Evolutionary conservation across 805 yeast species (phyloP), one percentile per base, ranked within the genome.

Genomic region (Blastobotrys muscicola): DNA sequence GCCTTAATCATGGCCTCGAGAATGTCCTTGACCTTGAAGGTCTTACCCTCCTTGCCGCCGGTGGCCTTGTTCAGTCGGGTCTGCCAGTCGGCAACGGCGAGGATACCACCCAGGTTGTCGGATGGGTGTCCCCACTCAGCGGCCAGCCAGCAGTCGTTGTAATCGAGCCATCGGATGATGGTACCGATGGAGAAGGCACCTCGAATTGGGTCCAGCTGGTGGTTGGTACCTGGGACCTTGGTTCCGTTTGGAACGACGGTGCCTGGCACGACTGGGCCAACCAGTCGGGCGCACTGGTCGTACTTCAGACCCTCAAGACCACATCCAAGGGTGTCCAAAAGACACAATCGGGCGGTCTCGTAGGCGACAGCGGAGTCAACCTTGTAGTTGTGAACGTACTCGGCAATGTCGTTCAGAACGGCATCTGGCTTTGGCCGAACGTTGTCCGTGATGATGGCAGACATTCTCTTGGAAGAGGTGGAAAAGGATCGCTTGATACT

Each of bases 91-190:
- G 80, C 72, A 30, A 76, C 76, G 1, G 81, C 77, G 10, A 76
- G 57, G 45, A 76, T 74, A 41, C 78, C 77, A 38, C 80, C 81
- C 41, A 76, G 53, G 57, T 76, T 76, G 54, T 76, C 82, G 29
- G 78, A 71, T 16, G 81, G 82, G 57, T 76, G 82, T 3, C 82
- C 82, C 81, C 82, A 76, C 57, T 76, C 81, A n/a, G 79, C 80
- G 39, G 81, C 82, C 34, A 76, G 59, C 81, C 81, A 76, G 58
- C 81, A 76, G 55, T 76, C 81, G 49, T 76, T 76, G 62, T 68
- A 76, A 51, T 76, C 82, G 44, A 76, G 60, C 81, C 81, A 76
- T 45, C 82, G 67, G 52, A 76, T 73, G 45, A 70, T 58, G 14
- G 79, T 70, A 8, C 80, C 80, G 46, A 74, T 71, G 35, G 74